A percentile compares a stretch with the other conserved stretches of the same genome.
Conservation (phyloP, 1,284 basidiomycete genomes). For the Cutaneotrichosporon arboriforme region DNA sequence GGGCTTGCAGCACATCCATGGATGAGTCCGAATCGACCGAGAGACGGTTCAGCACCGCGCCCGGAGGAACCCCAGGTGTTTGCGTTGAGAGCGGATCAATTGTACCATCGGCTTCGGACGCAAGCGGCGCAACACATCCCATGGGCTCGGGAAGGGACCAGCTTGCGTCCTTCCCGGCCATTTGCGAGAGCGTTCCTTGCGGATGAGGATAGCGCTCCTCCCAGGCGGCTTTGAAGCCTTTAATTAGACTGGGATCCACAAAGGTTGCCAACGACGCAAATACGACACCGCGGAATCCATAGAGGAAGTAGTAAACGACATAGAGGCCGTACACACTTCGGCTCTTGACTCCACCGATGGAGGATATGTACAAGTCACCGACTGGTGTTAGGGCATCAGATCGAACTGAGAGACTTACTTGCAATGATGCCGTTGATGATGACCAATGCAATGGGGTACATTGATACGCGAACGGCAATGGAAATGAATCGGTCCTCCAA, state of each 20-base stretch:
- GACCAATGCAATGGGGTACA: slow-evolving; percentile 24
- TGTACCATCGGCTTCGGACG: neutral
- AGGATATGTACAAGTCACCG: slow-evolving; percentile 18
- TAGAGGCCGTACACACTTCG: slow-evolving; percentile 15
- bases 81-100: no score
- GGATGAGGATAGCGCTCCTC: slow-evolving; percentile 1
- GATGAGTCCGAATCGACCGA: slow-evolving; percentile 1
- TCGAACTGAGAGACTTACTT: slow-evolving; percentile 1
- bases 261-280: slow-evolving; percentile 14
- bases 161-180: neutral
- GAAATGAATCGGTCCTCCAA: slow-evolving; percentile 19
- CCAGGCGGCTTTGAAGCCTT: slow-evolving; percentile 10
- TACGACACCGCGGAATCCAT: slow-evolving; percentile 13
- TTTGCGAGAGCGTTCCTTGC: neutral
- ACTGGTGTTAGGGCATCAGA: slow-evolving; percentile 2
- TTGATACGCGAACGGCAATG: slow-evolving; percentile 24
- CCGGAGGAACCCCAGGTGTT: no score
- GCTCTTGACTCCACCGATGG: slow-evolving; percentile 9
- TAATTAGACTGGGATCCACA: slow-evolving; percentile 16
- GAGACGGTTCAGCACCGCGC: no score
- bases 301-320: slow-evolving; percentile 19
- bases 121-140: neutral
- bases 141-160: neutral
- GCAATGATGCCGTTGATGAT: slow-evolving; percentile 26
- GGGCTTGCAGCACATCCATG: slow-evolving; percentile 15